Base-by-base conservation (phyloP, 2,329 filamentous ascomycete genomes). In the Penicillium paneum region DNA sequence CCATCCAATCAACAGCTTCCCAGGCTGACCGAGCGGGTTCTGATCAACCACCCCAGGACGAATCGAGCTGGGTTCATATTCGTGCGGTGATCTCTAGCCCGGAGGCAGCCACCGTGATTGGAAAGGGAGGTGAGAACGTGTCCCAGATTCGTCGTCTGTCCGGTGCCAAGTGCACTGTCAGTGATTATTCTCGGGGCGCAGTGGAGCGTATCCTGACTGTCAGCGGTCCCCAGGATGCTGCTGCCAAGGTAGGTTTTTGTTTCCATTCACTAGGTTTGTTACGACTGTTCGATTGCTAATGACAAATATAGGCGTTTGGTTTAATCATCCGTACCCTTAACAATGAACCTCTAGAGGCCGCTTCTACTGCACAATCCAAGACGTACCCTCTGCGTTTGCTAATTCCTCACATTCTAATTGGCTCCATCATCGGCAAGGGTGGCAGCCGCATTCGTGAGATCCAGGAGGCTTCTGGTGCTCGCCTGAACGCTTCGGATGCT, bases 121-220 rank as follows among this genome's bases (percentile, higher is more conserved):
- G 94, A 71, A 99, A 99, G 78, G 93, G 92, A 60, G 94, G 94
- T 71, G 94, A 99, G 80, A 99, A 99, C 70, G 94, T 99, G 44
- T 96, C 92, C 64, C 91, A 96, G 77, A 97, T 99, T 70, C 87
- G 94, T 64, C 91, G 90, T 72, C 82, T 96, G 77, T 97, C 94
- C 49, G 92, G 91, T 67, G 94, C 94, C 63, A 97, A 97, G 78
- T 99, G 94, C 80, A 99, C 94, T 44, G 94, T 99, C 65, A 97
- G 92, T 78, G 94, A 99, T 76, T 99, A 97, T 70, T 90, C 95
- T 65, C 91, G 96, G 70, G 94, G 94, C 63, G 94, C 94, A 52
- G 92, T 97, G 32, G 94, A 99, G 80, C 90, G 94, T 71, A 97
- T 99, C 69, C 81, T 99, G 68, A 99, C 94, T 31, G 94, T 99